Evolutionary conservation across 768 basidiomycete genomes (phyloP).

Genomic region (Podaxis sp.): DNA sequence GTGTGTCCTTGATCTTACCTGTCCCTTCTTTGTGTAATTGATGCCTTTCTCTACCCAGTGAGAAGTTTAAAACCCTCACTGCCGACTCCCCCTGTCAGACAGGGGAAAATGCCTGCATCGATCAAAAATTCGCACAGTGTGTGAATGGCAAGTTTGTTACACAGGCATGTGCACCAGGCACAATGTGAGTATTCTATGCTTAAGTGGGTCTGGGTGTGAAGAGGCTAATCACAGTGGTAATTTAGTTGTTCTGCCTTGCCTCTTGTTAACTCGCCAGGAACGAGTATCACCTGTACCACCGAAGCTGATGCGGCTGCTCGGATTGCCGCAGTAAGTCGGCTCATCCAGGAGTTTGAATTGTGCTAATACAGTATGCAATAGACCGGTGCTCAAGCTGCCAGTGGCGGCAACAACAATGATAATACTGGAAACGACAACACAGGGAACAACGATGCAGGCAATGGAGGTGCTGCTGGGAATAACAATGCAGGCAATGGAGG

Average conservation of each 20-base stretch:
- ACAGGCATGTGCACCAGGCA: slow-evolving; percentile 34
- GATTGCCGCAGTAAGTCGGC: too few relatives aligned
- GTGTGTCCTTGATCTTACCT: slow-evolving; percentile 22
- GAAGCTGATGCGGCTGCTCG: slow-evolving; percentile 30
- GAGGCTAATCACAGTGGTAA: background rate
- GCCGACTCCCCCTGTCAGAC: slow-evolving; percentile 34
- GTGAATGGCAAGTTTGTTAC: slow-evolving; percentile 44
- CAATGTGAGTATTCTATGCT: slow-evolving; percentile 29
- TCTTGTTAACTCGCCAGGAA: slow-evolving; percentile 47
- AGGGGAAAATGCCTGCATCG: slow-evolving; percentile 49
- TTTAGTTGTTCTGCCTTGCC: slow-evolving; percentile 52
- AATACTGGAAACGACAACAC: slow-evolving; percentile 15
- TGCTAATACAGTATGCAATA: background rate
- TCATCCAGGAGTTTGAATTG: too few relatives aligned
- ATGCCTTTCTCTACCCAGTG: slow-evolving; percentile 21
- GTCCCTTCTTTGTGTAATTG: slow-evolving; percentile 14
- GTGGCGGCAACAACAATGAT: slow-evolving; percentile 3
- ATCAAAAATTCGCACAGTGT: slow-evolving; percentile 54
- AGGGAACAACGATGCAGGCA: slow-evolving; percentile 16
- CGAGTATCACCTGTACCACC: slow-evolving; percentile 52
- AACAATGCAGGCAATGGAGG: slow-evolving; percentile 13
- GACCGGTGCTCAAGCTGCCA: slow-evolving; percentile 19
- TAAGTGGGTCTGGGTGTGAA: background rate
- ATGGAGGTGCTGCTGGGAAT: background rate
- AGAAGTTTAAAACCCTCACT: slow-evolving; percentile 34